Evolutionary conservation across 1,284 basidiomycete genomes (phyloP).

Genomic region (Leccinum subrobustum): DNA sequence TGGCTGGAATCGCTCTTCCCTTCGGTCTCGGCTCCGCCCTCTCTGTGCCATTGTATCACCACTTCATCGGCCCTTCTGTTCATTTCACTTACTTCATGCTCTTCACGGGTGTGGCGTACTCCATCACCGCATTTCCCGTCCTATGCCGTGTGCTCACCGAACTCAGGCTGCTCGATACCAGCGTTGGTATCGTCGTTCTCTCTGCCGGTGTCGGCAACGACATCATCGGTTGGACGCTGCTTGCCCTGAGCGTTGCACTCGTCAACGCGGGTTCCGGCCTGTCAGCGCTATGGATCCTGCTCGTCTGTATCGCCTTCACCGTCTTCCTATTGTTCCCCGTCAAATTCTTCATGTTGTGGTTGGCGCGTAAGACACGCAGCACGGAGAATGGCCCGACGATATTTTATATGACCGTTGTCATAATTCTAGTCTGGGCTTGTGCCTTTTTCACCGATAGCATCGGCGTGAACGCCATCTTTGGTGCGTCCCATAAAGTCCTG

Average conservation of each 20-base stretch:
- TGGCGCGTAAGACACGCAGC: slow-evolving; percentile 78
- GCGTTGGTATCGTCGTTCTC: slow-evolving; percentile 90
- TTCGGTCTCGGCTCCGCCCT: slow-evolving; percentile 86
- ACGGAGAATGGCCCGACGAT: slow-evolving; percentile 78
- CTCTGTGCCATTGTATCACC: slow-evolving; percentile 75
- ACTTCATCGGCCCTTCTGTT: slow-evolving; percentile 70
- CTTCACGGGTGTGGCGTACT: slow-evolving; percentile 89
- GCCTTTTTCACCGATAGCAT: slow-evolving; percentile 94
- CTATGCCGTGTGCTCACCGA: slow-evolving; percentile 87
- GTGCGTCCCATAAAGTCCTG: slow-evolving; percentile 35
- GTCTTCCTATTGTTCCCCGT: slow-evolving; percentile 77
- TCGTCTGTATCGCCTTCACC: slow-evolving; percentile 82
- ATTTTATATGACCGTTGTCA: slow-evolving; percentile 75
- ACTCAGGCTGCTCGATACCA: slow-evolving; percentile 84
- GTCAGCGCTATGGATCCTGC: slow-evolving; percentile 77
- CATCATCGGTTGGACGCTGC: slow-evolving; percentile 71
- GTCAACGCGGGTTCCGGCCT: slow-evolving; percentile 80
- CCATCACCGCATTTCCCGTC: slow-evolving; percentile 93
- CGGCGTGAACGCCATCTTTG: slow-evolving; percentile 83
- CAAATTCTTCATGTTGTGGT: slow-evolving; percentile 61
- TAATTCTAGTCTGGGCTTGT: slow-evolving; percentile 78
- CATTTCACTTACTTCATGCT: slow-evolving; percentile 89
- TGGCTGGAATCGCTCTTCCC: slow-evolving; percentile 73
- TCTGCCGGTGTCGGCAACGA: slow-evolving; percentile 94
- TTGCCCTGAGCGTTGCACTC: slow-evolving; percentile 88